These are phyloP conservation scores for Cercospora brassicicola DNA, from an alignment of 2,329 filamentous ascomycete species.

Conservation along the genomic window DNA sequence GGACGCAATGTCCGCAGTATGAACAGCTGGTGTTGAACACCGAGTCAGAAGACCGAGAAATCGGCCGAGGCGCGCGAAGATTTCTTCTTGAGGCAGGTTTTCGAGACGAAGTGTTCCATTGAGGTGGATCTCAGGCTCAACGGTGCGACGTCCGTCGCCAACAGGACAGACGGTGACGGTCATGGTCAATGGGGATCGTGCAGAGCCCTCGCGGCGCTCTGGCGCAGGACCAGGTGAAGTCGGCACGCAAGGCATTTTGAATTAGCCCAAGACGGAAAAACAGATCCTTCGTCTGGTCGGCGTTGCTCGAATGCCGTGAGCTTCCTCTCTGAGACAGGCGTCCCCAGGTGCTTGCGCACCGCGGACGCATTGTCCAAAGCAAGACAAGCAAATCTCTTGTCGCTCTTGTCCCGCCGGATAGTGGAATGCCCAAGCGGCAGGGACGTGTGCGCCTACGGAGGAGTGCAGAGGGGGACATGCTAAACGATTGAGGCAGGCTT, in stretches of 20 bases:
- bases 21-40: not conserved
- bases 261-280: not conserved
- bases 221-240: not conserved
- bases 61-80: not conserved
- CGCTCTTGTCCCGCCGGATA: not conserved
- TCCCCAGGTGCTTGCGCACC: not conserved
- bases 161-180: not conserved
- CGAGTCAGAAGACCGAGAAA: not conserved
- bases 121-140: not conserved
- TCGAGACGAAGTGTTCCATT: not conserved
- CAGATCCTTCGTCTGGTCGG: not conserved
- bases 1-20: not conserved
- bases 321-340: not conserved
- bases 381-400: not conserved
- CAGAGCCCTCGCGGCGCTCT: not conserved
- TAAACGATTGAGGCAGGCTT: constrained; percentile 7
- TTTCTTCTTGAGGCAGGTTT: not conserved
- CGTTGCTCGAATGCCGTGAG: not conserved
- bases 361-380: not conserved
- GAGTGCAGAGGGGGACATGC: not conserved
- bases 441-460: not conserved
- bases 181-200: not conserved
- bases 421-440: not conserved
- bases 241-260: not conserved
- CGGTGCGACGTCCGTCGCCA: not conserved